Evolutionary conservation across 2,329 filamentous ascomycete genomes (phyloP).

Genomic region (Juglanconis juglandina): DNA sequence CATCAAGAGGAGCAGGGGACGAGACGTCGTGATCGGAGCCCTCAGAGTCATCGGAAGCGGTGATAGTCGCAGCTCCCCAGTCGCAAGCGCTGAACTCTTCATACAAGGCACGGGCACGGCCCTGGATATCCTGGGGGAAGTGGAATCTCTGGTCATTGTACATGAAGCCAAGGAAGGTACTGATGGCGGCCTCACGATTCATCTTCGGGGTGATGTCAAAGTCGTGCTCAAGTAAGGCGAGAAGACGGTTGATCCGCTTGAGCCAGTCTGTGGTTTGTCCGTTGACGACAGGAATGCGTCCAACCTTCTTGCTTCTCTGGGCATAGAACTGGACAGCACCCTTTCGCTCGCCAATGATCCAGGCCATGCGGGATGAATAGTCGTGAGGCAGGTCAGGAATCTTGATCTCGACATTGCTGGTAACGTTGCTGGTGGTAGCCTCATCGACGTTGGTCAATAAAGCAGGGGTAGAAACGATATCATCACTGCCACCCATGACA

Average conservation of each 20-base stretch:
- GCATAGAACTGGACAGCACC: too few relatives aligned
- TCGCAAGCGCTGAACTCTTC: neutral
- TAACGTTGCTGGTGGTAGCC: too few relatives aligned
- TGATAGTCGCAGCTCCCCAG: neutral
- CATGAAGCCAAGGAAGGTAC: neutral
- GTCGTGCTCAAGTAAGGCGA: constrained; percentile 1
- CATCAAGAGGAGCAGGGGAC: neutral
- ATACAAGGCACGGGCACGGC: constrained; percentile 5
- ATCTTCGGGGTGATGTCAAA: neutral
- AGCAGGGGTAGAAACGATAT: too few relatives aligned
- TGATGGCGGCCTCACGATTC: neutral
- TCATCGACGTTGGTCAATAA: too few relatives aligned
- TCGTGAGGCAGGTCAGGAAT: too few relatives aligned
- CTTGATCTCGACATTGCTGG: too few relatives aligned
- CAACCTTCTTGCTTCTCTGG: too few relatives aligned
- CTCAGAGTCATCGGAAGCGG: neutral
- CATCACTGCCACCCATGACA: too few relatives aligned
- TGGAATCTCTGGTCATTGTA: neutral
- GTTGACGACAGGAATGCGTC: too few relatives aligned
- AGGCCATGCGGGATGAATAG: too few relatives aligned
- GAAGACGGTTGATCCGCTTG: neutral
- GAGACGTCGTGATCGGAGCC: neutral
- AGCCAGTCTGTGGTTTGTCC: neutral
- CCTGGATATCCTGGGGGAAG: constrained; percentile 4
- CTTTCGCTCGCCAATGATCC: too few relatives aligned